These are phyloP conservation scores for Urochloa ruziziensis DNA, from an alignment of 176 grass and related monocot species.

Conservation along the genomic window DNA sequence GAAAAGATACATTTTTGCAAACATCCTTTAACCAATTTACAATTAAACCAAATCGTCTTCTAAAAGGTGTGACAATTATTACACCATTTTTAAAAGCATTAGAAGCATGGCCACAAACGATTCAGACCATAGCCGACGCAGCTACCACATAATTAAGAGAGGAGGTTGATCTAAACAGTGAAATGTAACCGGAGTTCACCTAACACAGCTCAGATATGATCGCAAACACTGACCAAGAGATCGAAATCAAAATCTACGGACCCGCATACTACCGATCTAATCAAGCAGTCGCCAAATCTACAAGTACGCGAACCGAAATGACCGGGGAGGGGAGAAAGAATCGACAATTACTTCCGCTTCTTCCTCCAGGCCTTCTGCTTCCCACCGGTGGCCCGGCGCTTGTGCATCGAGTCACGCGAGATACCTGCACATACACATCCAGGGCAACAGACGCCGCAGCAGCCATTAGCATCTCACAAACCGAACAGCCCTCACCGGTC, in stretches of 20 bases:
- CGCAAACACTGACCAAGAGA: too few species aligned
- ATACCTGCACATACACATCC: slow-evolving; percentile 35
- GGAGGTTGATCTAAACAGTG: not conserved
- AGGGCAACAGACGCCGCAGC: not conserved
- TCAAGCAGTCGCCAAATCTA: not conserved
- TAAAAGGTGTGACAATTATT: too few species aligned
- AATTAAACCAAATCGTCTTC: too few species aligned
- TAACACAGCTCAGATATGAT: not conserved
- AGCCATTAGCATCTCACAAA: not conserved
- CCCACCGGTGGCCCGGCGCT: slow-evolving; percentile 59
- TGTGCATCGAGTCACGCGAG: slow-evolving; percentile 67
- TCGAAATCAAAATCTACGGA: not conserved
- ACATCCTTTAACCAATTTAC: too few species aligned
- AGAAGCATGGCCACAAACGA: not conserved
- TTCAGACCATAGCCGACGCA: too few species aligned
- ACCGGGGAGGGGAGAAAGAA: not conserved
- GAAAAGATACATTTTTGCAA: not conserved
- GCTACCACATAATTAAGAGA: not conserved
- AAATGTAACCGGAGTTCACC: not conserved
- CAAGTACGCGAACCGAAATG: not conserved
- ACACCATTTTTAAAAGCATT: too few species aligned
- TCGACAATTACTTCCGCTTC: slow-evolving; percentile 44
- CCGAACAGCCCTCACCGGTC: not conserved
- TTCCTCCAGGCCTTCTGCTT: slow-evolving; percentile 54
- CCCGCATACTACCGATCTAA: not conserved